Evolutionary conservation across 768 basidiomycete genomes (phyloP).

Genomic region (Cystobasidium tubakii): DNA sequence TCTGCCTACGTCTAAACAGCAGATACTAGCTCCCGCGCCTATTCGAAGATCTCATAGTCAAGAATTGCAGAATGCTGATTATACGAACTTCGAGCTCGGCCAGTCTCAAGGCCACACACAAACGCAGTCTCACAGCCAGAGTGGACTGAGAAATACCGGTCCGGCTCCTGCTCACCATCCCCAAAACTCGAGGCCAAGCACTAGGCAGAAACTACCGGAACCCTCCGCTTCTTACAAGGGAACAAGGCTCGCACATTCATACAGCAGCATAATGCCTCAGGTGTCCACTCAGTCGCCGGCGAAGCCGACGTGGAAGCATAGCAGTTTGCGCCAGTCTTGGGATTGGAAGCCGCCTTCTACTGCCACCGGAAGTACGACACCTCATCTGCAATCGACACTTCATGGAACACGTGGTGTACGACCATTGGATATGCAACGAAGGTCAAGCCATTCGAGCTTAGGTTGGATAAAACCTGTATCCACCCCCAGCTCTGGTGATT

Average conservation of each 20-base stretch:
- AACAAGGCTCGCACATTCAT: not conserved
- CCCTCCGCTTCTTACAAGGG: not conserved
- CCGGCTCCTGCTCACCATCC: not conserved
- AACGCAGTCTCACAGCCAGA: not conserved
- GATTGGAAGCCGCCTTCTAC: no score
- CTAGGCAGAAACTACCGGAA: not conserved
- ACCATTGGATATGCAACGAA: not conserved
- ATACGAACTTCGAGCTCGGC: not conserved
- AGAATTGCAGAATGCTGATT: conserved; percentile 3
- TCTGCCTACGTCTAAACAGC: not conserved
- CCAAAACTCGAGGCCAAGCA: not conserved
- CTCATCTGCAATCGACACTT: not conserved
- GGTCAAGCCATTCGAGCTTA: no score
- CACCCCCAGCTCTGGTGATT: no score
- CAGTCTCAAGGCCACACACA: not conserved
- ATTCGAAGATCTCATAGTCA: conserved; percentile 4
- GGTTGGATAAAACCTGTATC: no score
- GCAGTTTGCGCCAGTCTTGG: not conserved
- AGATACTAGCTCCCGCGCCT: not conserved
- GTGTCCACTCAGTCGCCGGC: not conserved
- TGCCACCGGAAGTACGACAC: not conserved
- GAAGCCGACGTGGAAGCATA: not conserved
- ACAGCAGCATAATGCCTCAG: not conserved
- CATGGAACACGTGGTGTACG: no score
- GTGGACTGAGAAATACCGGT: not conserved